Base-by-base conservation (phyloP, 495 filamentous ascomycete genomes). In the Podospora appendiculata region DNA sequence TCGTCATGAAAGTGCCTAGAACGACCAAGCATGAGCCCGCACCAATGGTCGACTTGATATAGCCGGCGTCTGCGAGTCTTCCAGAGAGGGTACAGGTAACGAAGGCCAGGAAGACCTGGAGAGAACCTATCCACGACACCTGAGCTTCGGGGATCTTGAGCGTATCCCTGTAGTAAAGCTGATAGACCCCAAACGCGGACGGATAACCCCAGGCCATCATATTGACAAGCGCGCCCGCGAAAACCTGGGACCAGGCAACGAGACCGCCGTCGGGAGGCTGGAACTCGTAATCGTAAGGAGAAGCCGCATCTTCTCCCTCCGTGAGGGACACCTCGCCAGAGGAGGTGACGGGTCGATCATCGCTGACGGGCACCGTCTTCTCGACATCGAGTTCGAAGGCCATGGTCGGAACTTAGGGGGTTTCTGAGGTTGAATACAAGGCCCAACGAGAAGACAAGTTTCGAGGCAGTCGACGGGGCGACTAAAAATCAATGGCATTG, bases 121-220 rank as follows among this genome's bases (percentile, higher is more conserved):
- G 41, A 13, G 72, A 75, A 16, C 73, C 73, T 47, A 75, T 73
- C 73, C 72, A 76, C 0, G 70, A 71, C 17, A 76, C 62, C 33
- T 70, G 64, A 3, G 68, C 52, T 8, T 69, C 56, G 12, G 73
- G 68, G 3, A 75, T 62, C 12, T 60, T 50, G 36, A 76, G 62
- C 0, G 68, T 69, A 55, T 73, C 63, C n/a, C 62, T 57, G 55
- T 76, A 76, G 60, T 75, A 65, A 8, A 73, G 67, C 60, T 76
- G 72, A 36, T 67, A 76, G 19, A 76, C 66, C 18, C 72, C 73
- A 46, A 74, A 76, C 3, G 69, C 60, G 7, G 70, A 52, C 8
- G 70, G 66, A 45, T 67, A 69, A 48, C 73, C 73, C 63, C 72
- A 72, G 7, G 68, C 60, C 54, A 75, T 55, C 34, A 66, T 62